Evolutionary conservation across 441 rosid genomes (phyloP), one percentile per base, ranked within the genome.

Genomic region (Erodium chrysanthum): DNA sequence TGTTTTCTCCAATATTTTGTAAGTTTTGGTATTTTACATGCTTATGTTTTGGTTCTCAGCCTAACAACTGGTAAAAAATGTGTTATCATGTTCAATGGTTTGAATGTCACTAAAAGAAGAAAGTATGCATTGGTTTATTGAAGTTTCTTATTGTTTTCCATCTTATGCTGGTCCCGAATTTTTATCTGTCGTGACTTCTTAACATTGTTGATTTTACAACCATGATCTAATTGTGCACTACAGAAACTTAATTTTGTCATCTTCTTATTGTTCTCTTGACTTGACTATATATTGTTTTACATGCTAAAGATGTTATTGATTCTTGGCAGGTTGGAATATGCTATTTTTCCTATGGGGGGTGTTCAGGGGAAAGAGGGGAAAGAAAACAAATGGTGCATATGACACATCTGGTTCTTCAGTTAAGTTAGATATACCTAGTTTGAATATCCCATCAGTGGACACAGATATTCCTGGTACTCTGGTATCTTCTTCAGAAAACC

Each of bases 291-390:
- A 59, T 66, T 9, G 27, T 15, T 20, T 14, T 61, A 54, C 11
- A 66, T 23, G 22, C 72, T 58, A 25, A 66, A 63, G 65, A 37
- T 64, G 23, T 77, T 31, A 50, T 74, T 46, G 77, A 33, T 56
- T 72, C 25, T 63, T 81, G 80, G 77, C 93, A 95, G 99, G 97
- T 71, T 95, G 99, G 99, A 95, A 95, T 85, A 82, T 78, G 79
- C 75, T 92, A 54, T 84, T 80, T 80, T 95, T 85, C 74, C 84
- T 95, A 54, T 95, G 99, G 99, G 99, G 97, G 63, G 95, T 92
- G 63, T 95, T 92, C 78, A 84, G 82, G 74, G 90, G 87, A 81
- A 88, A 81, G 79, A 84, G 82, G 73, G 89, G 87, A 81, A 88
- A 80, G 79, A 84, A 75, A 78, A 80, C 70, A 12, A 78, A 4